phyloP scores from a whole-genome alignment of 192 early-diverging fungal species.

The Backusella macrospora region DNA sequence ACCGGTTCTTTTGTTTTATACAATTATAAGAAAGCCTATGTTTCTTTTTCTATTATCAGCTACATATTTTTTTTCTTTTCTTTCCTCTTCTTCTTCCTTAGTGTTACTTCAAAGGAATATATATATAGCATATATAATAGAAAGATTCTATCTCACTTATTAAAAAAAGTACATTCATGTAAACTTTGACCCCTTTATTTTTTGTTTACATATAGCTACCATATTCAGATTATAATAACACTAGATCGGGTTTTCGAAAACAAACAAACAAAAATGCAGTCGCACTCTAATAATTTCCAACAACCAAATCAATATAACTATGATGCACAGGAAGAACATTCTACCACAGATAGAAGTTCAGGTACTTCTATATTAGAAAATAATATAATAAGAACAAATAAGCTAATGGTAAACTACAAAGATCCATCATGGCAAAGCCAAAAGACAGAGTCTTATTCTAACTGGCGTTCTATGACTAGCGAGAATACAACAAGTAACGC shows the following conservation, averaged over 20 bases:
- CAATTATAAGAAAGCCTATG: not conserved
- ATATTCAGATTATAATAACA: not conserved
- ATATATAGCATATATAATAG: not conserved
- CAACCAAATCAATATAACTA: conserved; percentile 8
- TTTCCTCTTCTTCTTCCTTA: not conserved
- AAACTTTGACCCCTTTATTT: conserved; percentile 1
- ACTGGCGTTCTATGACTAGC: not conserved
- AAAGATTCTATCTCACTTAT: not conserved
- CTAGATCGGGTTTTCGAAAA: not conserved
- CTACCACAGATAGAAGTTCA: not conserved
- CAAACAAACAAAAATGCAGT: not conserved
- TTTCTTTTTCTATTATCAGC: not conserved
- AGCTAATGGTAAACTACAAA: not conserved
- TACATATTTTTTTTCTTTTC: not conserved
- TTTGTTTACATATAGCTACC: not conserved
- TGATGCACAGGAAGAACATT: not conserved
- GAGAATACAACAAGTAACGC: not conserved
- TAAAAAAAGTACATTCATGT: conserved; percentile 15
- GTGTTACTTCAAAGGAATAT: not conserved
- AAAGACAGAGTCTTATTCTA: not conserved
- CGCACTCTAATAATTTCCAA: conserved; percentile 1
- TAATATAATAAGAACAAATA: not conserved
- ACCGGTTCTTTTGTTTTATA: not conserved
- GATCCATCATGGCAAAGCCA: not conserved
- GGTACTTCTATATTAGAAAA: not conserved